phyloP scores from a whole-genome alignment of 1,284 basidiomycete genomes.

The Ceratorhiza oryzae-sativae region DNA sequence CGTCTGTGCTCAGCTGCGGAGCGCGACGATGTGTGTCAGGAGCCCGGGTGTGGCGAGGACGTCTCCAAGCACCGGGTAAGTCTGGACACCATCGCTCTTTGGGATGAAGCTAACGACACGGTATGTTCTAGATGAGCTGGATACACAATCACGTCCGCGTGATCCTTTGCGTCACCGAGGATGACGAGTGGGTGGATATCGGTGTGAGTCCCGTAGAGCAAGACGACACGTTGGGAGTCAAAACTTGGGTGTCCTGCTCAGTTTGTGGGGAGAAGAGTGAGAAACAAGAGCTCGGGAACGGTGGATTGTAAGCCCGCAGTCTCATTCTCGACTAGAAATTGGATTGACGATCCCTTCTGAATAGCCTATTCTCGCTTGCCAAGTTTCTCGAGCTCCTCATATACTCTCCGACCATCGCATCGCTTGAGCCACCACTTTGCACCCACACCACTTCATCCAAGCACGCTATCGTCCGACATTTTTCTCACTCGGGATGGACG shows the following conservation, averaged over 20 bases:
- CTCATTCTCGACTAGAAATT: slow-evolving; percentile 27
- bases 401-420: slow-evolving; percentile 61
- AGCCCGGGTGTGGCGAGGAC: slow-evolving; percentile 45
- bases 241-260: slow-evolving; percentile 65
- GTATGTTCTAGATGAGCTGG: slow-evolving; percentile 30
- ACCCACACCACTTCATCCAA: slow-evolving; percentile 59
- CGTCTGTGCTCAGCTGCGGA: slow-evolving; percentile 38
- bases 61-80: slow-evolving; percentile 29
- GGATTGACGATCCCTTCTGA: background rate
- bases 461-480: slow-evolving; percentile 59
- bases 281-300: slow-evolving; percentile 58
- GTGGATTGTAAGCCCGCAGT: slow-evolving; percentile 60
- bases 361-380: slow-evolving; percentile 63
- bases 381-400: slow-evolving; percentile 72
- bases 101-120: too few species aligned
- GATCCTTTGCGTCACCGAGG: slow-evolving; percentile 10
- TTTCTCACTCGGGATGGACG: slow-evolving; percentile 53
- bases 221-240: slow-evolving; percentile 48
- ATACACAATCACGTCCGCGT: slow-evolving; percentile 27
- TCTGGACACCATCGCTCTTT: too few species aligned
- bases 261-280: slow-evolving; percentile 58
- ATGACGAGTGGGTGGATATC: slow-evolving; percentile 37
- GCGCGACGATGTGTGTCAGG: slow-evolving; percentile 54
- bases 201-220: slow-evolving; percentile 32
- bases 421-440: slow-evolving; percentile 57